Percentiles rank a stretch among this genome's conserved stretches.
Evolutionary conservation across 352 stramenopile genomes (phyloP).

Genomic region (Peronospora belbahrii): DNA sequence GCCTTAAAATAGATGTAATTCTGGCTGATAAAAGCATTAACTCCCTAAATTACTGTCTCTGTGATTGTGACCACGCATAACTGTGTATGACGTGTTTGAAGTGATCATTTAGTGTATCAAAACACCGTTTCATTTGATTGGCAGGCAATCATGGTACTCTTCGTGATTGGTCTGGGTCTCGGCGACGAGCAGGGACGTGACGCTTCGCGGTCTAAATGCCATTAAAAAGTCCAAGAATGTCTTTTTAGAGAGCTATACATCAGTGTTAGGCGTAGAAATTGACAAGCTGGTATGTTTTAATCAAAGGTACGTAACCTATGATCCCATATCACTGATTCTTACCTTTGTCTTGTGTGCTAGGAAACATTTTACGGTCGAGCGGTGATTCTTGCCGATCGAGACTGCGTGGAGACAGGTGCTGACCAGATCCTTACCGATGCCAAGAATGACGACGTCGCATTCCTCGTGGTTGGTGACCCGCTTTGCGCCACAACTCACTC

Average conservation of each 20-base stretch:
- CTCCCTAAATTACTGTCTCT: too few species aligned
- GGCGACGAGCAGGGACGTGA: slow-evolving; percentile 98
- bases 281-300: slow-evolving; percentile 39
- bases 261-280: slow-evolving; percentile 88
- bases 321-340: neutral
- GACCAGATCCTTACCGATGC: slow-evolving; percentile 92
- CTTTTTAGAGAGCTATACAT: slow-evolving; percentile 98
- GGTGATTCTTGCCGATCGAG: slow-evolving; percentile 86
- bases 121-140: too few species aligned
- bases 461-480: slow-evolving; percentile 97
- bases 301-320: too few species aligned
- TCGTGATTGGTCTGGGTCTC: slow-evolving; percentile 96
- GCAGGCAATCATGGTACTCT: slow-evolving; percentile 80
- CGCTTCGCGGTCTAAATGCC: slow-evolving; percentile 92
- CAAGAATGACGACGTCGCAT: slow-evolving; percentile 90
- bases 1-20: too few species aligned
- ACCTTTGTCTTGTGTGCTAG: neutral
- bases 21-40: too few species aligned
- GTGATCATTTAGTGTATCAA: too few species aligned
- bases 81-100: too few species aligned
- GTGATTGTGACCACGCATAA: too few species aligned
- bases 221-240: slow-evolving; percentile 92
- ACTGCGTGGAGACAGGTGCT: slow-evolving; percentile 94
- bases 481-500: slow-evolving; percentile 98
- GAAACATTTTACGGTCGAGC: slow-evolving; percentile 93